These are phyloP conservation scores for Phytophthora megakarya DNA, from an alignment of 352 stramenopile genomes.

Conservation along the genomic window DNA sequence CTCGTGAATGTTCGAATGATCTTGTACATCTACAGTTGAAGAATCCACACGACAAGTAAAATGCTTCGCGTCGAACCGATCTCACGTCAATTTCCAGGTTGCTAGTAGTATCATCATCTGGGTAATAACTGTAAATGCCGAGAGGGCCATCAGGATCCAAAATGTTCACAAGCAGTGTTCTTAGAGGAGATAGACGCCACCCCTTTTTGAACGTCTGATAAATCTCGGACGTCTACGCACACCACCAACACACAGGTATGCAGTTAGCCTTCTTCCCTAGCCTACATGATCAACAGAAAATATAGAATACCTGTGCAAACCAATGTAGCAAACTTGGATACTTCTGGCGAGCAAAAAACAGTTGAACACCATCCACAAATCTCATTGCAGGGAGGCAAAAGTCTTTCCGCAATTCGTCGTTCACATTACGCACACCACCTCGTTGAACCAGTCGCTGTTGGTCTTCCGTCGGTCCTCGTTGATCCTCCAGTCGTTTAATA, in stretches of 20 bases:
- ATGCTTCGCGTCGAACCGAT: conserved; percentile 69
- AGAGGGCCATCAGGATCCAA: conserved; percentile 81
- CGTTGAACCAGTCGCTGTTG: conserved; percentile 9
- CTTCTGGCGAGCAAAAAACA: conserved; percentile 85
- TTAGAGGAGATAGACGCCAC: conserved; percentile 63
- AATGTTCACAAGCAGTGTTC: conserved; percentile 75
- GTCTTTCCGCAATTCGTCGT: conserved; percentile 33
- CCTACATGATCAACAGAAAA: neutral
- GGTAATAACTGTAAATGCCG: conserved; percentile 84
- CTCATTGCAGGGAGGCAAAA: conserved; percentile 50
- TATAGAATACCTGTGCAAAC: conserved; percentile 73
- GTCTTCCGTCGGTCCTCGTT: conserved; percentile 16
- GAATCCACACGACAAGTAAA: conserved; percentile 78
- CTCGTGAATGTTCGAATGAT: conserved; percentile 64
- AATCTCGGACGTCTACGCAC: conserved; percentile 75
- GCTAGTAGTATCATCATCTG: conserved; percentile 34
- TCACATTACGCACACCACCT: conserved; percentile 20
- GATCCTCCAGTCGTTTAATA: conserved; percentile 35
- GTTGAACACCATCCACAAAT: conserved; percentile 75
- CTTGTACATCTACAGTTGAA: conserved; percentile 67
- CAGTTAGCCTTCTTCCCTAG: neutral
- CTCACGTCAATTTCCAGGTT: conserved; percentile 43
- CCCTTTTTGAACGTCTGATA: conserved; percentile 79
- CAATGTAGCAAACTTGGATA: conserved; percentile 83
- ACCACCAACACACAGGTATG: conserved; percentile 1